Base-by-base conservation (phyloP, 768 basidiomycete species). In the Collybiopsis luxurians region DNA sequence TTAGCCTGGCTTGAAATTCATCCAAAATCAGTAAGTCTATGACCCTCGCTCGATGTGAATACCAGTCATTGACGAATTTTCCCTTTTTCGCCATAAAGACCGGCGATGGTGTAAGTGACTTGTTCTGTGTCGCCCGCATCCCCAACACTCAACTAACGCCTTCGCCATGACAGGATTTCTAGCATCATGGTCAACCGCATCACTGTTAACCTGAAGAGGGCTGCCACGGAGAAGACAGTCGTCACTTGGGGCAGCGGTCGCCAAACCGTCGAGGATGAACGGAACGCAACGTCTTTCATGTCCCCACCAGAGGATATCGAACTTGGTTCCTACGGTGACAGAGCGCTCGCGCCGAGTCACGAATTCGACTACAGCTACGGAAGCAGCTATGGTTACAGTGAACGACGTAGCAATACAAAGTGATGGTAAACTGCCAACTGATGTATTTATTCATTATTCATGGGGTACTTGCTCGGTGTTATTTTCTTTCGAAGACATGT, bases 181-280 rank as follows among this genome's bases (percentile, higher is more conserved):
- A 34, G 61, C 3, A 62, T 64, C 45, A 62, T 64, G 63, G 60
- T 62, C 28, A 64, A 60, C 34, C 46, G 63, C 2, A 62, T 64
- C 9, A 64, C 63, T 1, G 53, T 64, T 26, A 64, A 64, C 21
- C 39, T 64, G 23, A 62, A 62, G 38, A 53, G 19, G 30, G 61
- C 52, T 40, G 59, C 55, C 15, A 23, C 30, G 24, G 60, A 38
- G 15, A 15, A 31, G 15, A 11, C 31, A 10, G 28, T 58, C 2
- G 15, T 62, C 0, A 52, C 44, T 38, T 62, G 63, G 63, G 17
- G 31, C 9, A n/a, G 31, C 38, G 34, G 50, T 38, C 48, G 48
- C 23, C 28, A 21, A 49, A 28, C 27, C 10, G n/a, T n/a, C 5
- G 50, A 39, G 1, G 24, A 23, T 17, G 34, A 34, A 13, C 31